These are phyloP conservation scores for Byssochlamys sp. DNA, from an alignment of 2,329 filamentous ascomycete genomes.

Conservation along the genomic window DNA sequence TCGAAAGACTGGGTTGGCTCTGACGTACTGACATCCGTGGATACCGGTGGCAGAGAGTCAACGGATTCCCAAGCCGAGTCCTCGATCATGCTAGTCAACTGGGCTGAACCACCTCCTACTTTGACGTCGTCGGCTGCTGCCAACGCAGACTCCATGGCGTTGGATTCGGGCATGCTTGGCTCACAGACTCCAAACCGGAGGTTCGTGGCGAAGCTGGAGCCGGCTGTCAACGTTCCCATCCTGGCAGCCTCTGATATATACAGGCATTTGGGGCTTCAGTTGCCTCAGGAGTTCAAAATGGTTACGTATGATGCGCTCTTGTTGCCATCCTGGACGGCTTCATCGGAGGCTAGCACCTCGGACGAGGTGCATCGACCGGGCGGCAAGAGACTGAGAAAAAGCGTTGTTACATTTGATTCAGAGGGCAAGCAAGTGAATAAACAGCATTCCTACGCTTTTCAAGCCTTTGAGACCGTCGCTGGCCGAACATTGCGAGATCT, in stretches of 20 bases:
- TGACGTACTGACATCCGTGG: conserved; percentile 22
- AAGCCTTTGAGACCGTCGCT: conserved; percentile 32
- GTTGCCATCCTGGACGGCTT: conserved; percentile 22
- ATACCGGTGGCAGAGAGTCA: conserved; percentile 15
- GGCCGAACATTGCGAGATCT: conserved; percentile 33
- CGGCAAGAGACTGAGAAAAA: conserved; percentile 24
- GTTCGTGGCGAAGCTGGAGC: conserved; percentile 35
- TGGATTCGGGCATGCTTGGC: conserved; percentile 29
- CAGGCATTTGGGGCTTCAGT: conserved; percentile 28
- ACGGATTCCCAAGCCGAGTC: conserved; percentile 14
- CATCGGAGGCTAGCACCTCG: conserved; percentile 13
- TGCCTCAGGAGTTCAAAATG: conserved; percentile 32
- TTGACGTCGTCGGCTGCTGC: conserved; percentile 22
- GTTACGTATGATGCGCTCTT: conserved; percentile 31
- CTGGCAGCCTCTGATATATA: conserved; percentile 34
- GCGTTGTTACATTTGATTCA: conserved; percentile 23
- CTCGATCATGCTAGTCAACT: conserved; percentile 25
- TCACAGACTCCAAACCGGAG: conserved; percentile 33
- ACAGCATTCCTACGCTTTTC: conserved; percentile 35
- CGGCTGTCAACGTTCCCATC: conserved; percentile 34
- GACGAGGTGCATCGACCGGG: conserved; percentile 18
- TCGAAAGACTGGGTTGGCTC: conserved; percentile 35
- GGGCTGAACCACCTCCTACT: conserved; percentile 30
- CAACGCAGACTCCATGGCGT: conserved; percentile 25
- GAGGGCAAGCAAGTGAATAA: conserved; percentile 20